Conservation (phyloP, 1,284 basidiomycete genomes). For the Mycocalia duriaeana region DNA sequence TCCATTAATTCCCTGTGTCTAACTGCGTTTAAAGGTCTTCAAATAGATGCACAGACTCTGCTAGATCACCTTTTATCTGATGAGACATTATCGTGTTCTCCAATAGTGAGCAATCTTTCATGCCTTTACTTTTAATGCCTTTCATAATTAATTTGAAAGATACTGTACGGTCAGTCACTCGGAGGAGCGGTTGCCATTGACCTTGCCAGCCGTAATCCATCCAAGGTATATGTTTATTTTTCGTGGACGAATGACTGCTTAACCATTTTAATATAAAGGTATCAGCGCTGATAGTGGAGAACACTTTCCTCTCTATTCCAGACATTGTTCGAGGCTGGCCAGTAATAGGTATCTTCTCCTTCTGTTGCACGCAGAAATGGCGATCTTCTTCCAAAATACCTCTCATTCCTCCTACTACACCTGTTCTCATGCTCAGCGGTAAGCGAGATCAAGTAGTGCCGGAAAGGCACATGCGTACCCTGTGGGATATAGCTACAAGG, state of each 20-base stretch:
- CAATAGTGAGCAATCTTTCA: slow-evolving; percentile 44
- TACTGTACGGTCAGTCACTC: slow-evolving; percentile 91
- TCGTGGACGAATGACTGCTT: too few relatives aligned
- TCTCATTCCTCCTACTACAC: slow-evolving; percentile 63
- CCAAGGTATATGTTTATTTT: slow-evolving; percentile 52
- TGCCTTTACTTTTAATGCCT: slow-evolving; percentile 4
- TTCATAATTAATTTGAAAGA: slow-evolving; percentile 31
- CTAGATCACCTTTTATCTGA: slow-evolving; percentile 77
- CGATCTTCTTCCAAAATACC: slow-evolving; percentile 72
- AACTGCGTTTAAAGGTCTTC: slow-evolving; percentile 46
- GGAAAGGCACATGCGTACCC: slow-evolving; percentile 74
- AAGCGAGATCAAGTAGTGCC: slow-evolving; percentile 82
- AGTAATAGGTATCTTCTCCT: slow-evolving; percentile 69
- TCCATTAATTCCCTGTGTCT: neutral
- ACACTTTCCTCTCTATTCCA: slow-evolving; percentile 85
- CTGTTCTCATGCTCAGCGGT: slow-evolving; percentile 87
- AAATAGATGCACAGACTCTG: slow-evolving; percentile 76
- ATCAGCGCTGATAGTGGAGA: slow-evolving; percentile 83
- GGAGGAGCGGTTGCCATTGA: slow-evolving; percentile 95
- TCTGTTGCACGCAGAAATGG: slow-evolving; percentile 90
- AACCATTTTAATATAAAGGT: slow-evolving; percentile 44
- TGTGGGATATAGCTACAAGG: slow-evolving; percentile 61
- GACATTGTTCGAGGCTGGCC: slow-evolving; percentile 80
- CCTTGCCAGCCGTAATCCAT: slow-evolving; percentile 76
- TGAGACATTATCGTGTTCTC: slow-evolving; percentile 62